Base-by-base conservation (phyloP, 352 stramenopile species). In the Phytopythium boreale region DNA sequence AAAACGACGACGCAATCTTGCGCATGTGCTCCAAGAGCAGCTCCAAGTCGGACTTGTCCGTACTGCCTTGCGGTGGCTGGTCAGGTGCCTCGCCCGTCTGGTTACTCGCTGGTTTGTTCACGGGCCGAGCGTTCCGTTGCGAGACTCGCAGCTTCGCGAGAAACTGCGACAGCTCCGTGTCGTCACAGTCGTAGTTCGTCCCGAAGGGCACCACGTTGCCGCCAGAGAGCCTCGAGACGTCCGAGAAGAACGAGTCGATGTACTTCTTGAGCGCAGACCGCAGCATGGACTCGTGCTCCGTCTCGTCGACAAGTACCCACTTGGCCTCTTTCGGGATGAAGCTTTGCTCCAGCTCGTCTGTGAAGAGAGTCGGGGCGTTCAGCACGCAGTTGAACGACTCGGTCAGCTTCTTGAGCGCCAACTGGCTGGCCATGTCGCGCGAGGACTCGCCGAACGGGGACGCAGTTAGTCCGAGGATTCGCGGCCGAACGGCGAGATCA, bases 401-500 rank as follows among this genome's bases (percentile, higher is more conserved):
- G 2, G 67, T 70, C 10, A 93, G 71, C 12, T 81, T 83, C 3
- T 37, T 65, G 12, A 91, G 53, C 15, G 69, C 64, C 31, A 12
- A 50, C 34, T 79, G 75, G 19, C 80, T 80, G 10, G 65, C 66
- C 27, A 61, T 62, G 50, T 80, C 66, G 5, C 71, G 69, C 24
- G 79, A 72, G 22, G 71, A 72, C 57, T 92, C 76, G 2, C 85
- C 85, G 53, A 92, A 93, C 29, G 83, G 83, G 1, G 85, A 94
- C 7, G 85, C 85, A 2, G 83, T 92, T 36, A 94, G 67, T 22
- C 69, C 83, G 36, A 94, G 53, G 49, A 92, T 71, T 6, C 83
- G 80, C 26, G 85, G 85, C 14, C 79, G 63, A 44, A 24, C 26
- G 19, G 64, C 56, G 0, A 59, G 11, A 19, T 71, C 57, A 27